A percentile compares a stretch with the other conserved stretches of the same genome.
phyloP scores from a whole-genome alignment of 1,139 yeast species.

The Arxiozyma heterogenica region DNA sequence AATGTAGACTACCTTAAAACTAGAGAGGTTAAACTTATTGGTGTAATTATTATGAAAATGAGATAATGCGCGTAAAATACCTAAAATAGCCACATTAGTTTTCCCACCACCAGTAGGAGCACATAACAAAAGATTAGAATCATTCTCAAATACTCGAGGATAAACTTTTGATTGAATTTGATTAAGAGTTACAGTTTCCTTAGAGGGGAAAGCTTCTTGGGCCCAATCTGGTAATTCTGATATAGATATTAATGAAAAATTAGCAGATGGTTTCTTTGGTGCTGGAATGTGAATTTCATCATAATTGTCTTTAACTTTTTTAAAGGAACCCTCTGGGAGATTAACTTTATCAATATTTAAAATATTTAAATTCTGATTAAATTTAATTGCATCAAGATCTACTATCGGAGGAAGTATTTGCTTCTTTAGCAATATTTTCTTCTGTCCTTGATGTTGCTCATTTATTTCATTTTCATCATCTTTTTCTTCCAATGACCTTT shows the following conservation, averaged over 20 bases:
- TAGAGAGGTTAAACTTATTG: constrained; percentile 43
- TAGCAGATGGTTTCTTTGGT: constrained; percentile 41
- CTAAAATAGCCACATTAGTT: constrained; percentile 85
- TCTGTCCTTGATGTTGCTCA: constrained; percentile 2
- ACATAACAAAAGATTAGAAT: constrained; percentile 70
- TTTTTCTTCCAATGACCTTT: constrained; percentile 16
- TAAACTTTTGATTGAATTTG: constrained; percentile 76
- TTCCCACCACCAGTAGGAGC: constrained; percentile 99
- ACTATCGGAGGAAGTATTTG: constrained; percentile 30
- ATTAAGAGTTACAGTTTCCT: constrained; percentile 61
- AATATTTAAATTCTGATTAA: constrained; percentile 65
- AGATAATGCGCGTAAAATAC: constrained; percentile 55
- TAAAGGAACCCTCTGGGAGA: constrained; percentile 78
- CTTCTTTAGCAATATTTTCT: constrained; percentile 34
- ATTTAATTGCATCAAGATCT: constrained; percentile 53
- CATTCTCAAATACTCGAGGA: constrained; percentile 64
- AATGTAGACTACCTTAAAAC: constrained; percentile 75
- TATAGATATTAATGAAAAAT: constrained; percentile 50
- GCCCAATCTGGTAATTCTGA: constrained; percentile 75
- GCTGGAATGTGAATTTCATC: constrained; percentile 88
- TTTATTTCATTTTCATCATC: constrained; percentile 6
- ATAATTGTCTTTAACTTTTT: constrained; percentile 60
- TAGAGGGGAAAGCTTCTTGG: constrained; percentile 59
- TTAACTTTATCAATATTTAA: constrained; percentile 55
- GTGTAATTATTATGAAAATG: constrained; percentile 41